A percentile compares a stretch with the other conserved stretches of the same genome.
Evolutionary conservation across 2,329 filamentous ascomycete species (phyloP).

Genomic region (Talaromyces sp.): DNA sequence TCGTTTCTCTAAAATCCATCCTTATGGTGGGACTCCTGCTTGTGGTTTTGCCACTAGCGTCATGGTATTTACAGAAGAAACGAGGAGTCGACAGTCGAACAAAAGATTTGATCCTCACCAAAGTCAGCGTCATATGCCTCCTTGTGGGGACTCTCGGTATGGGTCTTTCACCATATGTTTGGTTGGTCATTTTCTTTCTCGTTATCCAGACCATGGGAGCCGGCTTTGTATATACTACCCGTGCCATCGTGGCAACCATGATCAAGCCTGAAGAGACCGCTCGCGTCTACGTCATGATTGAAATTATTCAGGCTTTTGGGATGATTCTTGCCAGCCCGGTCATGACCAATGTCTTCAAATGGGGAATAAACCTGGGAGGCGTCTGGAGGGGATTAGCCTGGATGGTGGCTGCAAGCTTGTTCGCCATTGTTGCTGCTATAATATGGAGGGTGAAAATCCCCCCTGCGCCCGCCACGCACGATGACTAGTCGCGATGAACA

Average conservation of each 20-base stretch:
- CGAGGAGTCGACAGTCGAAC: slow-evolving; percentile 32
- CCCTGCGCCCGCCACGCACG: neutral
- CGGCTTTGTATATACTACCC: slow-evolving; percentile 44
- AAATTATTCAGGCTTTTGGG: slow-evolving; percentile 45
- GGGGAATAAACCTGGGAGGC: slow-evolving; percentile 43
- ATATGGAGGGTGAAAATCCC: slow-evolving; percentile 13
- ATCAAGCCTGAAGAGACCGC: slow-evolving; percentile 47
- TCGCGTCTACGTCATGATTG: slow-evolving; percentile 47
- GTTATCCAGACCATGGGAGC: slow-evolving; percentile 47
- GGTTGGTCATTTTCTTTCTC: slow-evolving; percentile 41
- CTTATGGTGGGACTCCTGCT: slow-evolving; percentile 46
- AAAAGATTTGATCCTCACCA: slow-evolving; percentile 45
- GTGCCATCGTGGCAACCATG: slow-evolving; percentile 45
- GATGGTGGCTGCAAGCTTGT: slow-evolving; percentile 34
- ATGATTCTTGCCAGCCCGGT: slow-evolving; percentile 44
- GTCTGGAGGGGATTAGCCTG: slow-evolving; percentile 48
- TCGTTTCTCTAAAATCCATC: slow-evolving; percentile 45
- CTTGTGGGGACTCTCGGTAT: slow-evolving; percentile 43
- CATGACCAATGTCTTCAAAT: slow-evolving; percentile 43
- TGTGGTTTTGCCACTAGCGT: slow-evolving; percentile 41
- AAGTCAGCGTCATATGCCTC: slow-evolving; percentile 42
- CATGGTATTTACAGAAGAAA: slow-evolving; percentile 32
- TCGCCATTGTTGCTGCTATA: slow-evolving; percentile 17
- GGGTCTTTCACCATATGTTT: slow-evolving; percentile 40
- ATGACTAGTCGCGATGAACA: neutral